Conservation (phyloP, 768 basidiomycete genomes). For the Lactifluus echinatus region DNA sequence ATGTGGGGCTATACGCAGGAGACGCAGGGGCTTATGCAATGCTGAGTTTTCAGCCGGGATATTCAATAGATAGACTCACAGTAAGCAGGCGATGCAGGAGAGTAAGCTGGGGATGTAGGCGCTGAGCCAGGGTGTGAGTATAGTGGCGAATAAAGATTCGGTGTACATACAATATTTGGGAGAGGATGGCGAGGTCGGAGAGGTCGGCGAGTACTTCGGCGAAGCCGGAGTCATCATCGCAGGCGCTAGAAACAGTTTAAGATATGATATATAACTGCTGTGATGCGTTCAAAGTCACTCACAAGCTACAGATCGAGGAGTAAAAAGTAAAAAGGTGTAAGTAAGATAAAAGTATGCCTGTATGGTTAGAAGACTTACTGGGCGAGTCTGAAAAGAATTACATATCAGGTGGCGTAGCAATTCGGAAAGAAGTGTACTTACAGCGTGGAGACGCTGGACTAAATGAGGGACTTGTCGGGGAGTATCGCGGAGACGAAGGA, state of each 20-base stretch:
- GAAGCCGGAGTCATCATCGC: slow-evolving; percentile 82
- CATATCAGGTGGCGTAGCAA: slow-evolving; percentile 12
- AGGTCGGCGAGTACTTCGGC: slow-evolving; percentile 90
- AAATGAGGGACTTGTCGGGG: slow-evolving; percentile 82
- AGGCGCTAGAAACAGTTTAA: slow-evolving; percentile 43
- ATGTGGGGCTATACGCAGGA: slow-evolving; percentile 79
- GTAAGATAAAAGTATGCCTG: slow-evolving; percentile 23
- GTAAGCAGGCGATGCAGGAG: slow-evolving; percentile 78
- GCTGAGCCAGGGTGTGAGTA: slow-evolving; percentile 36
- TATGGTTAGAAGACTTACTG: slow-evolving; percentile 41
- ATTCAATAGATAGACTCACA: slow-evolving; percentile 41
- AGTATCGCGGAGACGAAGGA: slow-evolving; percentile 83
- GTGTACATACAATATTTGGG: slow-evolving; percentile 77
- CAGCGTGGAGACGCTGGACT: slow-evolving; percentile 84
- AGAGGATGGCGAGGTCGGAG: slow-evolving; percentile 86
- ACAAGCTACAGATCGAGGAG: slow-evolving; percentile 45
- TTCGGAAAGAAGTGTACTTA: slow-evolving; percentile 33
- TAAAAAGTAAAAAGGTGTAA: neutral
- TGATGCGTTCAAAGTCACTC: slow-evolving; percentile 26
- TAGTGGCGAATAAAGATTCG: neutral
- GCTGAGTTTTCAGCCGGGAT: slow-evolving; percentile 10
- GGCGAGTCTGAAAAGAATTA: slow-evolving; percentile 53
- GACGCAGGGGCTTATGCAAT: slow-evolving; percentile 60
- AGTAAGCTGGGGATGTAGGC: slow-evolving; percentile 81
- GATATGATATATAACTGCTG: neutral